Evolutionary conservation across 2,329 filamentous ascomycete genomes (phyloP).

Genomic region (Venturia asperata): DNA sequence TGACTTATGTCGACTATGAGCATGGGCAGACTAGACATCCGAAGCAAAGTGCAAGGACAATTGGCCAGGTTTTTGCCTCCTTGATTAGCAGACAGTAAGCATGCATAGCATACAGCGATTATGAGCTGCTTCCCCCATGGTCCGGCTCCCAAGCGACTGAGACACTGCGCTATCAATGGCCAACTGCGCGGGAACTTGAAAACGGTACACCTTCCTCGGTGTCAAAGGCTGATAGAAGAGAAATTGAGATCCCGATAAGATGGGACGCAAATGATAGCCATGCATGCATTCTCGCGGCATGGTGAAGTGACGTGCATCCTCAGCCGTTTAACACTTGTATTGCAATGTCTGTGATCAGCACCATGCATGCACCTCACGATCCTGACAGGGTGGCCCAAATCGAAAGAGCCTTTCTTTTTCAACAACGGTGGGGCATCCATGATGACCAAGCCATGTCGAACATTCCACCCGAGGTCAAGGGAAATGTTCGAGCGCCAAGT

Average conservation of each 20-base stretch:
- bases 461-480: not conserved
- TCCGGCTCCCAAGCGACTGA: not conserved
- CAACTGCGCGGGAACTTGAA: not conserved
- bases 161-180: not conserved
- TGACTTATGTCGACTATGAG: slow-evolving; percentile 75
- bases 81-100: slow-evolving; percentile 47
- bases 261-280: not conserved
- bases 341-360: not conserved
- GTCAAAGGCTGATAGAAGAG: not conserved
- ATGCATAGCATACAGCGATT: slow-evolving; percentile 35
- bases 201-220: not conserved
- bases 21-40: slow-evolving; percentile 71
- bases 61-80: slow-evolving; percentile 63
- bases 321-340: not conserved
- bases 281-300: not conserved
- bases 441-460: not conserved
- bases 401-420: not conserved
- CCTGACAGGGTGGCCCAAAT: not conserved
- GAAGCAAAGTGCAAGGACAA: slow-evolving; percentile 73
- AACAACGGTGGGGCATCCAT: not conserved
- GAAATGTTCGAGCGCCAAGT: not conserved
- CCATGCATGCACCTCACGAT: not conserved
- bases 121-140: not conserved
- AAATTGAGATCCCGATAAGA: not conserved
- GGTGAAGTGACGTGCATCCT: not conserved